Evolutionary conservation across 2,329 filamentous ascomycete species (phyloP), one percentile per base, ranked within the genome.

Genomic region (Fusarium tricinctum): DNA sequence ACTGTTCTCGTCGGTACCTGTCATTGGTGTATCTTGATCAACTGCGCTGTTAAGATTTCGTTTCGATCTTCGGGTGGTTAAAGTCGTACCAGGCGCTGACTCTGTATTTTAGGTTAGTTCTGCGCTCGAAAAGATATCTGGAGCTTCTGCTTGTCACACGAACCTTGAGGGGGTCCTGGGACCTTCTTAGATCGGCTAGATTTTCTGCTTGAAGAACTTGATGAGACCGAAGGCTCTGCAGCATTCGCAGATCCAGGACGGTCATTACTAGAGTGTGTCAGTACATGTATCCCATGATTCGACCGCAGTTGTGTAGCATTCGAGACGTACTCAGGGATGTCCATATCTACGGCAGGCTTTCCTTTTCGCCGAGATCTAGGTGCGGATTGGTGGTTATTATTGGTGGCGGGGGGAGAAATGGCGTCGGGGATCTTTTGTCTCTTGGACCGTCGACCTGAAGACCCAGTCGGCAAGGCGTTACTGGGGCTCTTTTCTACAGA

Each of bases 11-110:
- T 91, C 89, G 32, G 86, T 88, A 62, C 92, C 90, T 48, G 88
- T 89, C 89, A 94, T 94, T 32, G 85, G 80, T 50, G 88, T 88
- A 77, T 94, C 91, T 69, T 90, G 83, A 61, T 91, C 88, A 47
- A 78, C 70, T 72, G 82, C 78, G 79, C 86, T 76, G 76, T 77
- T 80, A 73, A 79, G 74, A 72, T 84, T 80, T 79, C 89, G 82
- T 83, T 91, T 84, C 71, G 86, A 82, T 66, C 81, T 80, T 50
- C 84, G 80, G 44, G 78, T 77, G 20, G 83, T 81, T 20, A 82
- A 76, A 32, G 78, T 75, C 17, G 81, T 64, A 43, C 74, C 73
- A 48, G 79, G 55, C 63, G 76, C 60, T 62, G 77, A 55, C 46
- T 84, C 81, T 75, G 43, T 23, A n/a, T 15, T 38, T 30, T 50